A percentile compares a stretch with the other conserved stretches of the same genome.
phyloP scores from a whole-genome alignment of 1,284 basidiomycete species.

The Volvariella volvacea region DNA sequence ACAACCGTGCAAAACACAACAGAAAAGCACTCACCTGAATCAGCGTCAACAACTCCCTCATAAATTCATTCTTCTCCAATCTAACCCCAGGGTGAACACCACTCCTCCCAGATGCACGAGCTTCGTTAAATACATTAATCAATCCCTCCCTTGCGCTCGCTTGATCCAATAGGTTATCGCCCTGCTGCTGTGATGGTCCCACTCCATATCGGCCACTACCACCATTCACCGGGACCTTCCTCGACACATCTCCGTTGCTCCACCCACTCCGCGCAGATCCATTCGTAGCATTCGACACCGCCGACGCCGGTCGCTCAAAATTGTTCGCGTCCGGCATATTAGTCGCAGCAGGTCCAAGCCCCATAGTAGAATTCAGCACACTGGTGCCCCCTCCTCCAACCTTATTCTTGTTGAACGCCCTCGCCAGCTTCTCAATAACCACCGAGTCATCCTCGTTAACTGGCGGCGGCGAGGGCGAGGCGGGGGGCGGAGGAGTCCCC shows the following conservation, averaged over 20 bases:
- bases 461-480: slow-evolving; percentile 5
- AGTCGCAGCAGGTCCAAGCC: too few species aligned
- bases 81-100: slow-evolving; percentile 11
- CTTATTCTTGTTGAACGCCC: not conserved
- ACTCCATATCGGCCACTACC: not conserved
- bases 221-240: not conserved
- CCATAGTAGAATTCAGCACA: too few species aligned
- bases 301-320: not conserved
- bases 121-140: slow-evolving; percentile 15
- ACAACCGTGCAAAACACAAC: not conserved
- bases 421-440: not conserved
- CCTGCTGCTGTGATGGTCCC: not conserved
- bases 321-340: too few species aligned
- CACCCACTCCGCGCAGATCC: too few species aligned
- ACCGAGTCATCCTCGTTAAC: not conserved
- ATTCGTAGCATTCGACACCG: not conserved
- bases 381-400: too few species aligned
- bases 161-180: slow-evolving; percentile 1
- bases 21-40: slow-evolving; percentile 52
- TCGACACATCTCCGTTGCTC: too few species aligned
- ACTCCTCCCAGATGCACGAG: slow-evolving; percentile 13
- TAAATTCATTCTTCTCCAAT: slow-evolving; percentile 55
- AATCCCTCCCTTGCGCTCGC: slow-evolving; percentile 4
- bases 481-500: not conserved
- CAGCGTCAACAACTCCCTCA: slow-evolving; percentile 58